Conservation (phyloP, 106 monocot genomes). For the Acorus gramineus region DNA sequence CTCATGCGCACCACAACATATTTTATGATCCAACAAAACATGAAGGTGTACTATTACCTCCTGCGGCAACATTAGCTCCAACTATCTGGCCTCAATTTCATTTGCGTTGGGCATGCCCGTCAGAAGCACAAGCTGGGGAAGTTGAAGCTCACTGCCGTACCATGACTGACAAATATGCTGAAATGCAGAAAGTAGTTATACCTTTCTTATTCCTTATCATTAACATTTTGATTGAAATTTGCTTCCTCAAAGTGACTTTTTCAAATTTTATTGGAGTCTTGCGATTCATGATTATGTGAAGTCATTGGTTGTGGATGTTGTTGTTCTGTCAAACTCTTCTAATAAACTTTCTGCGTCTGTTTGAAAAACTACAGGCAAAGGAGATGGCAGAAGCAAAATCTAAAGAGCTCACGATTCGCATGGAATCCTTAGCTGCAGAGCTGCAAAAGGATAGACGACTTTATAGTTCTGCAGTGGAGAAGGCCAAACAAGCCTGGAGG, state of each 20-base stretch:
- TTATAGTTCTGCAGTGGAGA: conserved; percentile 29
- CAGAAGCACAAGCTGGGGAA: conserved; percentile 62
- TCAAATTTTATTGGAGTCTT: too few relatives aligned
- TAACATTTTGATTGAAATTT: too few relatives aligned
- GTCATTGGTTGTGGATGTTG: too few relatives aligned
- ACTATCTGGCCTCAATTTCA: conserved; percentile 97
- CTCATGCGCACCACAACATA: conserved; percentile 62
- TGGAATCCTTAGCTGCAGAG: conserved; percentile 37
- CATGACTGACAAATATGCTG: conserved; percentile 43
- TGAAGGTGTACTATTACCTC: conserved; percentile 48
- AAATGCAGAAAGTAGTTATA: conserved; percentile 43
- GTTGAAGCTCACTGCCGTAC: conserved; percentile 53
- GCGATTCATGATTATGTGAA: too few relatives aligned
- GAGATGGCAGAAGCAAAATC: conserved; percentile 46
- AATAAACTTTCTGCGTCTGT: not conserved
- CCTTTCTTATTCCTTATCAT: too few relatives aligned
- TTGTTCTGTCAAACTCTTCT: not conserved
- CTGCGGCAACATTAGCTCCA: conserved; percentile 92
- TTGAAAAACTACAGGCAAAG: conserved; percentile 42
- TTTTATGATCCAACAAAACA: conserved; percentile 71
- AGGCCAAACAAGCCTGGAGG: conserved; percentile 38
- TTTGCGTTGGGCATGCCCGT: conserved; percentile 90
- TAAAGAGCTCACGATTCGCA: conserved; percentile 36
- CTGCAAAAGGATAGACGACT: conserved; percentile 53
- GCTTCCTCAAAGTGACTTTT: too few relatives aligned